Evolutionary conservation across 1,139 yeast species (phyloP), one percentile per base, ranked within the genome.

Genomic region (Spencermartinsiella ligniputridi): DNA sequence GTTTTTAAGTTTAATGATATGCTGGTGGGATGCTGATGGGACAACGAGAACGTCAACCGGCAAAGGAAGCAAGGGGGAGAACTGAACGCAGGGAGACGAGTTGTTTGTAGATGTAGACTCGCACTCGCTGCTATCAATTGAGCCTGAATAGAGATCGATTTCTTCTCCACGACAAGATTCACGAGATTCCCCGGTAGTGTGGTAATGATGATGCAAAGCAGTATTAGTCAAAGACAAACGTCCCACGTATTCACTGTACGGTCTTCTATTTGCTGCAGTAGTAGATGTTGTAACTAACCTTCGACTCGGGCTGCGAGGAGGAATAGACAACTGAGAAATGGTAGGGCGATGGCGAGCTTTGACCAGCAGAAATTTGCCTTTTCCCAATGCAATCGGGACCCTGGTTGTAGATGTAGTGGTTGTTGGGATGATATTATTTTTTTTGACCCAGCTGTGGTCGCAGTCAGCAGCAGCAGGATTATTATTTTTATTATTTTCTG

Each of bases 331-430:
- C 32, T 27, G 32, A 9, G 32, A 27, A n/a, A 27, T 15, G 15
- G 32, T 27, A n/a, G 32, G 15, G 32, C 35, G 16, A 37, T 29
- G 16, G 37, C 44, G 18, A 41, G 34, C 32, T 39, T 39, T 19
- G 38, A 40, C 37, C 38, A 40, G 21, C 35, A 16, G 24, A 41
- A 20, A 16, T 37, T 17, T 27, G 38, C 44, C 35, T 41, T 21
- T 37, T 41, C 44, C 25, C 38, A 40, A 17, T 37, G 44, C 39
- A 27, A 27, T 27, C n/a, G 32, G 32, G n/a, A 27, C 32, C 32
- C 32, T 6, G 12, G 32, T 27, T 5, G 40, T 19, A 20, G 20
- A 18, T 13, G 39, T 34, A 8, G 34, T n/a, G 34, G 17, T 30
- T 3, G 19, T 34, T 15, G 34, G 6, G 6, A 8, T n/a, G 34